Conservation (phyloP, 1,139 yeast species). For the Saccharomyces pastorianus region DNA sequence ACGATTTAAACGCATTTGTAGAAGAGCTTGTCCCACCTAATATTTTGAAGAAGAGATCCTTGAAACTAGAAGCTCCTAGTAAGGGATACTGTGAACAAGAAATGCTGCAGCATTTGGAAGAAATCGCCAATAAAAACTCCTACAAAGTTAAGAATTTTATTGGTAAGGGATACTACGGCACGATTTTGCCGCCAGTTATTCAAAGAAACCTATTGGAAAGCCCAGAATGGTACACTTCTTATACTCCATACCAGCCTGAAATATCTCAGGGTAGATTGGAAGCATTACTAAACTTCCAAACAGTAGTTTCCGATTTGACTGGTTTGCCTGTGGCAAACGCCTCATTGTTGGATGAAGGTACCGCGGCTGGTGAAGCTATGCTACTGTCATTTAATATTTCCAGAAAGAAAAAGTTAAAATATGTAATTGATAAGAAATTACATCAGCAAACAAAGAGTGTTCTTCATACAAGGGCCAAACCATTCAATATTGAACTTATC, state of each 20-base stretch:
- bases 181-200: conserved; percentile 82
- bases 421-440: conserved; percentile 65
- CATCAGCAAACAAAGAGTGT: conserved; percentile 86
- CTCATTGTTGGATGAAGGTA: conserved; percentile 88
- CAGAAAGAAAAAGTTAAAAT: conserved; percentile 59
- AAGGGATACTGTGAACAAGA: conserved; percentile 76
- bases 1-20: conserved; percentile 63
- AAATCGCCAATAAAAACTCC: conserved; percentile 68
- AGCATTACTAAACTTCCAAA: conserved; percentile 82
- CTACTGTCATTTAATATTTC: conserved; percentile 63
- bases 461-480: conserved; percentile 66
- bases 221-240: conserved; percentile 98
- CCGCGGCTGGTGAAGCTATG: conserved; percentile 98
- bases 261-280: conserved; percentile 94
- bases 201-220: conserved; percentile 85
- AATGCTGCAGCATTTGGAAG: conserved; percentile 60
- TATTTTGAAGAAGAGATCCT: conserved; percentile 58
- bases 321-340: conserved; percentile 92
- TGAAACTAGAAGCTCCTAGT: conserved; percentile 46
- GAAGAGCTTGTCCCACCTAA: conserved; percentile 68
- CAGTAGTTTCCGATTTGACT: conserved; percentile 79
- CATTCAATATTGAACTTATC: conserved; percentile 59
- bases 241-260: conserved; percentile 97
- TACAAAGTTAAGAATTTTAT: conserved; percentile 61
- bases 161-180: conserved; percentile 93